A percentile compares a stretch with the other conserved stretches of the same genome.
Evolutionary conservation across 345 rosid genomes (phyloP).

Genomic region (Linum usitatissimum): DNA sequence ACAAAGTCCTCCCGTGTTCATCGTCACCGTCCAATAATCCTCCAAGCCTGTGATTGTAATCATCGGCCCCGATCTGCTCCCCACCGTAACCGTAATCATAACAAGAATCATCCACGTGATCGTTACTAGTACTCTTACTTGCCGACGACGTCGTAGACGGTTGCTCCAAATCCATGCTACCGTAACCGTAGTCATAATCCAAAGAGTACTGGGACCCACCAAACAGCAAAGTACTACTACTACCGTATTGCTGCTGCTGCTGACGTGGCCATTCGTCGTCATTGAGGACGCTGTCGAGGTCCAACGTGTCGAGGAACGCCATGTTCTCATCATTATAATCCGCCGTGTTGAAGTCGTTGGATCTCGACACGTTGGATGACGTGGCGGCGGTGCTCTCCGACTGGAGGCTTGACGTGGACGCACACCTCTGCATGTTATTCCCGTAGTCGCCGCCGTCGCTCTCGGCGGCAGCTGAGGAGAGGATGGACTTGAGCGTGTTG

Average conservation of each 20-base stretch:
- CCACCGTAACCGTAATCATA: background rate
- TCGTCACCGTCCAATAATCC: background rate
- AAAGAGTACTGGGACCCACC: background rate
- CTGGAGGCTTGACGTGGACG: background rate
- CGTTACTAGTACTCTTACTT: background rate
- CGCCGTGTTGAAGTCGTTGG: background rate
- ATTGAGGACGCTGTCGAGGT: background rate
- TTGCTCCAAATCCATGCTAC: background rate
- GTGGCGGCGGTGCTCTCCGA: background rate
- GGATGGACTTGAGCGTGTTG: slow-evolving; percentile 14
- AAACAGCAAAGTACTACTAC: background rate
- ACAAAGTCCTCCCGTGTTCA: background rate
- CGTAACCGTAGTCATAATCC: background rate
- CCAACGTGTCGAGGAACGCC: background rate
- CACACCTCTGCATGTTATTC: background rate
- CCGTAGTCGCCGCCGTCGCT: background rate
- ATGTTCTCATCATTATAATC: too few relatives aligned
- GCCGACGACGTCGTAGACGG: background rate
- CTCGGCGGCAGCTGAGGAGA: background rate
- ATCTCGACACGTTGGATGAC: background rate
- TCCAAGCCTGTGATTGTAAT: background rate
- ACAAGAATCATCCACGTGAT: background rate
- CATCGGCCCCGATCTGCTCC: background rate
- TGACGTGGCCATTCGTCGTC: background rate
- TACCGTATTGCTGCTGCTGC: background rate